Evolutionary conservation across 1,284 basidiomycete species (phyloP), one percentile per base, ranked within the genome.

Genomic region (Golubevia pallescens): DNA sequence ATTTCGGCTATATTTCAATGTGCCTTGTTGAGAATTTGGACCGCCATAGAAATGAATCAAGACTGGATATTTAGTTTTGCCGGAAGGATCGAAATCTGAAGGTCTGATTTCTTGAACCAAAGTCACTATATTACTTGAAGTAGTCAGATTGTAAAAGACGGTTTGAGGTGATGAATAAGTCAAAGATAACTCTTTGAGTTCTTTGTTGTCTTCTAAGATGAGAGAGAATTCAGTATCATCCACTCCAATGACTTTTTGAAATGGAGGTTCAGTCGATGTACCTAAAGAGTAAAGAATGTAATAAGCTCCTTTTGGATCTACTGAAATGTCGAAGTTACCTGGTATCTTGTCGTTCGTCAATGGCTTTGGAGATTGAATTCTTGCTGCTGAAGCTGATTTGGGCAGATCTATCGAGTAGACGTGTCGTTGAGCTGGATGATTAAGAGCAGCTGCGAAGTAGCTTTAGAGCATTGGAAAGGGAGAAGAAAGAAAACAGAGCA

Each of bases 41-140:
- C 96, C 96, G 58, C 95, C 95, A 77, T 97, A 97, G 8, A 80
- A 73, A 13, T 72, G 65, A 32, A 80, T 28, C 58, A 81, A 62
- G 10, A 98, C 93, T 0, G 96, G 93, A 82, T 99, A 98, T 81
- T 94, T 93, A 14, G 92, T 94, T 42, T 93, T 90, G 3, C 96
- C 96, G 7, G 92, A 91, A 72, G 93, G 90, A 80, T 99, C 96
- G 90, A 98, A 93, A 70, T 90, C 89, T 3, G 94, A 93, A 16
- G 96, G 96, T 14, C 94, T 90, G 71, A 96, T 90, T 38, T 38
- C 34, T 38, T 38, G 34, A 38, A 38, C 34, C 10, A 38, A 38
- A 10, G 34, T 38, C 3, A 38, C 10, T 4, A 10, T 38, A 10
- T 4, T 5, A 38, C 10, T 10, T 5, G 34, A 38, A 5, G 34